Evolutionary conservation across 768 basidiomycete genomes (phyloP), one percentile per base, ranked within the genome.

Genomic region (Trametes maxima): DNA sequence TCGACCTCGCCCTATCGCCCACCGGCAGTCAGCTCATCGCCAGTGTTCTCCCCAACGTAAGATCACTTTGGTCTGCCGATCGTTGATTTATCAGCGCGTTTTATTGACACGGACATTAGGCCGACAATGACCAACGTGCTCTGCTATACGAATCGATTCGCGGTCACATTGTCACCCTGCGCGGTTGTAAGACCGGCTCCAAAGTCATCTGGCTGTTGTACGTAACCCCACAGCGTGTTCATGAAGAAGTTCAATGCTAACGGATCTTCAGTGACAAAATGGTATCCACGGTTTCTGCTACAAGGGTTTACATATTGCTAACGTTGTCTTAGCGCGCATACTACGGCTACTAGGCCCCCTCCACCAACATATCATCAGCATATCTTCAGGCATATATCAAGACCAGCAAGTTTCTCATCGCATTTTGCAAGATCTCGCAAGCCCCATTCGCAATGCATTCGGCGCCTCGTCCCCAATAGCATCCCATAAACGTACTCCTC

Each of bases 151-250:
- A 94, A 44, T 92, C 92, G 67, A 92, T 94, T 64, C 82, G 88
- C 40, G 90, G 90, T 3, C 91, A 94, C 69, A 92, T 94, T 65
- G 92, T 94, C 48, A 94, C 92, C 28, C 79, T 94, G n/a, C 84
- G 92, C 39, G 92, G 92, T 21, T 93, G 91, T 71, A 94, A 94
- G 79, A 92, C 92, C 1, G 92, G 92, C 25, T 93, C 92, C 0
- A 93, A 92, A 71, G 90, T 94, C 69, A 94, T 94, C 69, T 94
- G 92, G 92, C 80, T 94, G 51, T 94, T 94, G 82, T 83, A 70
- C 49, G 81, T 73, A 3, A 35, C 63, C 19, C 2, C n/a, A 12
- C 22, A 22, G 11, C 16, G 36, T 13, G 5, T 7, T 19, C 14
- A 13, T 14, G 11, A 52, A 16, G 25, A 24, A 37, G 14, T 40